Evolutionary conservation across 1,284 basidiomycete species (phyloP), one percentile per base, ranked within the genome.

Genomic region (Papiliotrema terrestris): DNA sequence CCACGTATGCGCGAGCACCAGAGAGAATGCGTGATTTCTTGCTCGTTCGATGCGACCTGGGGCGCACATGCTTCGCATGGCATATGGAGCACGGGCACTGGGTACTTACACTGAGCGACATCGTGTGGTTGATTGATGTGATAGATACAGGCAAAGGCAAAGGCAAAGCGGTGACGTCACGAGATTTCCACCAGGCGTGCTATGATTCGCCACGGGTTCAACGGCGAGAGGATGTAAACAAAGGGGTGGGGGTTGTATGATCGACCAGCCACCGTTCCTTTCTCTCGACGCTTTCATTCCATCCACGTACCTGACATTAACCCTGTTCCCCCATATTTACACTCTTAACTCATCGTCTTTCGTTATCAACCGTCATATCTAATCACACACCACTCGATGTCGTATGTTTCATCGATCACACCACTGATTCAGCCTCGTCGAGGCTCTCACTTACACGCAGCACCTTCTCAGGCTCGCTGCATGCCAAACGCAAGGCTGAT

Each of bases 401-500:
- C 39, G 39, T 41, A 41, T 20, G 39, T 41, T 15, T n/a, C 39
- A 41, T 41, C 39, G 15, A 17, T 41, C 15, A 41, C 39, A 41
- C 39, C 17, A 5, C 39, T n/a, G 39, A 20, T 41, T n/a, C 39
- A 41, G 29, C 29, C 29, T 6, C 29, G 29, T 32, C 29, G 11
- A 32, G 5, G 11, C 11, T 11, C 43, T 45, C 20, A 25, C 43
- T 41, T 5, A 45, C 32, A 17, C 23, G 17, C 43, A 49, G 52
- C 48, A 47, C 51, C 29, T 75, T 63, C 64, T 54, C 68, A 5
- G 73, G 73, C 20, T 63, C 70, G 1, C 56, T 75, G 20, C 26
- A 51, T 19, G 49, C 41, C n/a, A 74, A 74, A 57, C 64, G 67
- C 41, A 72, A 72, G 56, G 58, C 60, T 25, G 73, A 75, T 6